Evolutionary conservation across 495 filamentous ascomycete species (phyloP).

Genomic region (Podospora australis): DNA sequence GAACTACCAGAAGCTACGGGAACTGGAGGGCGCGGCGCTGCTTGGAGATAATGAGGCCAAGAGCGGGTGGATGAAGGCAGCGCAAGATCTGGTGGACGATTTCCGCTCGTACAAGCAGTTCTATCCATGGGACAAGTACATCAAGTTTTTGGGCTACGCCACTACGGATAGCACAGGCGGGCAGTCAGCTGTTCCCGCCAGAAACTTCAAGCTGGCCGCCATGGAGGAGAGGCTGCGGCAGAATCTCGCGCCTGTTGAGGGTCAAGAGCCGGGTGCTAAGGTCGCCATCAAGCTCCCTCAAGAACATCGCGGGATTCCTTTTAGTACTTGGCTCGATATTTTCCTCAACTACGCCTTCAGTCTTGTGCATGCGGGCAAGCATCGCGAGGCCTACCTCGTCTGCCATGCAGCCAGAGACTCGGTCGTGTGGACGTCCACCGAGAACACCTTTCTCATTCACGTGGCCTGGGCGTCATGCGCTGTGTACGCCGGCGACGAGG

Average conservation of each 20-base stretch:
- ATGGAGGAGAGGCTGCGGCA: slow-evolving; percentile 60
- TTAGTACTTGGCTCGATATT: slow-evolving; percentile 81
- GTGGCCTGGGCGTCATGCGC: slow-evolving; percentile 82
- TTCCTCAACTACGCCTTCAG: slow-evolving; percentile 79
- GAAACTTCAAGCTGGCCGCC: slow-evolving; percentile 57
- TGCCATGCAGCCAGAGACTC: slow-evolving; percentile 68
- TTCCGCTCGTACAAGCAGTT: slow-evolving; percentile 72
- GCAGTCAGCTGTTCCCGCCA: slow-evolving; percentile 35
- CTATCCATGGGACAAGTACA: slow-evolving; percentile 66
- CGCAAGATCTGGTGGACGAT: slow-evolving; percentile 67
- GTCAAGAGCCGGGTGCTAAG: slow-evolving; percentile 12
- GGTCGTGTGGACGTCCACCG: slow-evolving; percentile 68
- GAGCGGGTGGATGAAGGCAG: slow-evolving; percentile 66
- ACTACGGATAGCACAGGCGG: slow-evolving; percentile 39
- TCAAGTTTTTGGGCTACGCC: slow-evolving; percentile 61
- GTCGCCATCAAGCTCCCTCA: slow-evolving; percentile 40
- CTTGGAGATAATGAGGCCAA: slow-evolving; percentile 48
- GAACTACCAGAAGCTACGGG: slow-evolving; percentile 50
- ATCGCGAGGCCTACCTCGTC: slow-evolving; percentile 65
- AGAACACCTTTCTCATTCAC: slow-evolving; percentile 65
- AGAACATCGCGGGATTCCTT: slow-evolving; percentile 71
- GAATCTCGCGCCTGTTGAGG: slow-evolving; percentile 36
- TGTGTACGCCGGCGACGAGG: slow-evolving; percentile 70
- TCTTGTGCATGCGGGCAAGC: slow-evolving; percentile 51
- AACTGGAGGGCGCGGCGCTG: slow-evolving; percentile 45